These are phyloP conservation scores for Fragaria vesca DNA, from an alignment of 306 rosid genomes.

Conservation along the genomic window DNA sequence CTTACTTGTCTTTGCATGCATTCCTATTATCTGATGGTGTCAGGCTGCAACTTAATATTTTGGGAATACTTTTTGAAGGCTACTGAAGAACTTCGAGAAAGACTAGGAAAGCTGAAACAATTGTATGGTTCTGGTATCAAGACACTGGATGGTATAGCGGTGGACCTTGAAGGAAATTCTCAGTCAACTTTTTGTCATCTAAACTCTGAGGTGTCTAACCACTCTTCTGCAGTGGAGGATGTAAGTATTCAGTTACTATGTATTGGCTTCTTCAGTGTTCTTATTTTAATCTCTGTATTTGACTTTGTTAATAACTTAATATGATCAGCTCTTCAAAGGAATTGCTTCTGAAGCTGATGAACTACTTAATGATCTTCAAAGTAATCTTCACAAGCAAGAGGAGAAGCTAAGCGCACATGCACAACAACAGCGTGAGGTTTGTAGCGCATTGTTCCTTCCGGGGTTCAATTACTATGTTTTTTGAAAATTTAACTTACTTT, in stretches of 20 bases:
- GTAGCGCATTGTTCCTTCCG: slow-evolving; percentile 20
- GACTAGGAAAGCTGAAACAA: slow-evolving; percentile 68
- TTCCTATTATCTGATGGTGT: slow-evolving; percentile 10
- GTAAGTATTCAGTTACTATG: slow-evolving; percentile 45
- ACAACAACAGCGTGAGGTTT: slow-evolving; percentile 84
- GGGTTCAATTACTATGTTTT: neutral
- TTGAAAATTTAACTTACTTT: slow-evolving; percentile 7
- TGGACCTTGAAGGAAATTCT: slow-evolving; percentile 80
- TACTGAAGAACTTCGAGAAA: slow-evolving; percentile 76
- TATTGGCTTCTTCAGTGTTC: slow-evolving; percentile 1
- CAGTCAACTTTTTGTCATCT: slow-evolving; percentile 73
- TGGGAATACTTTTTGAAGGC: slow-evolving; percentile 58
- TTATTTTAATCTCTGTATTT: slow-evolving; percentile 23
- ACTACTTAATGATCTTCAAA: slow-evolving; percentile 79
- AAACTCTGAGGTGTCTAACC: slow-evolving; percentile 86
- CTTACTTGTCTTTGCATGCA: slow-evolving; percentile 6
- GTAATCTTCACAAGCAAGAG: slow-evolving; percentile 85
- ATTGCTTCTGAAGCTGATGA: slow-evolving; percentile 92
- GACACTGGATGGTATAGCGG: slow-evolving; percentile 73
- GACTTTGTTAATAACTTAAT: slow-evolving; percentile 26
- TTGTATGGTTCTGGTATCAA: slow-evolving; percentile 83
- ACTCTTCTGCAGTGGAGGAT: slow-evolving; percentile 84
- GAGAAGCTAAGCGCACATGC: slow-evolving; percentile 82
- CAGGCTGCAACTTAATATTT: neutral
- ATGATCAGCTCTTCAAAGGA: slow-evolving; percentile 85